Percentiles rank a stretch among this genome's conserved stretches.
phyloP scores from a whole-genome alignment of 1,284 basidiomycete genomes.

The Polyporus tsugae region DNA sequence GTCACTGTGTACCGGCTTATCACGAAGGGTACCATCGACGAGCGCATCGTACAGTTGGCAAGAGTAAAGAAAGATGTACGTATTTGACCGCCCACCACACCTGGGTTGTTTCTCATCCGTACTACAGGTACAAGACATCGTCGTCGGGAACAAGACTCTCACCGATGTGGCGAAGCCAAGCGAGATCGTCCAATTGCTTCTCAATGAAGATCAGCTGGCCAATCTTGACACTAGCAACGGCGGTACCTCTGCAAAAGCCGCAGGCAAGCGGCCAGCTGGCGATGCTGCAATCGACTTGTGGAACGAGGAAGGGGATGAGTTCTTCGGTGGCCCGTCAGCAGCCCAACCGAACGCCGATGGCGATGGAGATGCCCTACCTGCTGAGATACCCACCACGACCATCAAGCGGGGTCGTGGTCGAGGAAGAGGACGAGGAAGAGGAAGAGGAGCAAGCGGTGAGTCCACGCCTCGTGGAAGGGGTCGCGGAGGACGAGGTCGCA shows the following conservation, averaged over 20 bases:
- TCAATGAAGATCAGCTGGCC: constrained; percentile 93
- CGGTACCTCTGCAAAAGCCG: constrained; percentile 49
- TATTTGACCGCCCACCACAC: constrained; percentile 24
- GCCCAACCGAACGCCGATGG: constrained; percentile 36
- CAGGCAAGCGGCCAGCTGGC: constrained; percentile 47
- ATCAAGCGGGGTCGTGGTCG: constrained; percentile 51
- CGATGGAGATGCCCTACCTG: constrained; percentile 48
- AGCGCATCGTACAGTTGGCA: constrained; percentile 95
- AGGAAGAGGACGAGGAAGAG: constrained; percentile 34
- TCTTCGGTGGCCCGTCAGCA: constrained; percentile 65
- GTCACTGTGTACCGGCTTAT: constrained; percentile 99
- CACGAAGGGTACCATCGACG: constrained; percentile 97
- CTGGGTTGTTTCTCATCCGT: constrained; percentile 5
- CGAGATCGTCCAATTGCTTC: constrained; percentile 95
- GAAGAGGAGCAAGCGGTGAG: constrained; percentile 49
- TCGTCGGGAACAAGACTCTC: constrained; percentile 97
- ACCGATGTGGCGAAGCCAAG: constrained; percentile 93
- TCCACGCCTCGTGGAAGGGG: constrained; percentile 26
- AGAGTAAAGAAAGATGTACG: constrained; percentile 95
- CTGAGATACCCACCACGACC: constrained; percentile 41
- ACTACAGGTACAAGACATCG: constrained; percentile 94
- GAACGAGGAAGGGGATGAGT: constrained; percentile 86
- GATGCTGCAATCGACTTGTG: constrained; percentile 70
- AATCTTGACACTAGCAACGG: constrained; percentile 56
- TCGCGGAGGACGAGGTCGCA: constrained; percentile 31